Percentiles rank a stretch among this genome's conserved stretches.
These are phyloP conservation scores for Phytophthora colocasiae DNA, from an alignment of 352 stramenopile species.

Conservation along the genomic window DNA sequence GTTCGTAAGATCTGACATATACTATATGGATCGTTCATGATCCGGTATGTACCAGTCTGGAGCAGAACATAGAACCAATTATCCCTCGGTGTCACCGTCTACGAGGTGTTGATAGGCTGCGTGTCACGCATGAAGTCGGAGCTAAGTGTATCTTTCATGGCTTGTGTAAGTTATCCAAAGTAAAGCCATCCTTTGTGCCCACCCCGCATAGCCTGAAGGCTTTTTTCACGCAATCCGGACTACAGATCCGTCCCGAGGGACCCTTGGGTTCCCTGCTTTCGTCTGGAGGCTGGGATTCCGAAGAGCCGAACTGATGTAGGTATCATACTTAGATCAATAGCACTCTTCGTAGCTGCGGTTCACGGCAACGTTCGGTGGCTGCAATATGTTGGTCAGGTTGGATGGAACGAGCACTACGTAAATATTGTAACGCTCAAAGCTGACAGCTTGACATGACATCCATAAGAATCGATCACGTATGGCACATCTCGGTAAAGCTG, in stretches of 20 bases:
- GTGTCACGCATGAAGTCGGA: no score
- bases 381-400: slow-evolving; percentile 21
- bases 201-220: no score
- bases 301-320: background rate
- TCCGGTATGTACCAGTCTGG: no score
- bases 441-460: slow-evolving; percentile 11
- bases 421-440: slow-evolving; percentile 12
- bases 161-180: no score
- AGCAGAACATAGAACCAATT: no score
- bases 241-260: slow-evolving; percentile 2
- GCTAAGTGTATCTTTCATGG: no score
- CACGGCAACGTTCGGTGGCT: slow-evolving; percentile 8
- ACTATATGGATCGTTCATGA: no score
- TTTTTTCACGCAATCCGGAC: background rate
- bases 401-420: slow-evolving; percentile 4
- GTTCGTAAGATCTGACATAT: no score
- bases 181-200: no score
- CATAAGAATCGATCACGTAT: slow-evolving; percentile 17
- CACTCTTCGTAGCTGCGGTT: slow-evolving; percentile 22
- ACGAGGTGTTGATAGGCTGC: no score
- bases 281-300: background rate
- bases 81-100: no score
- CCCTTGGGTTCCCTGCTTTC: slow-evolving; percentile 8
- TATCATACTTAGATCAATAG: background rate
- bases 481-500: slow-evolving; percentile 10